Conservation (phyloP, 768 basidiomycete genomes). For the Auricularia cornea region DNA sequence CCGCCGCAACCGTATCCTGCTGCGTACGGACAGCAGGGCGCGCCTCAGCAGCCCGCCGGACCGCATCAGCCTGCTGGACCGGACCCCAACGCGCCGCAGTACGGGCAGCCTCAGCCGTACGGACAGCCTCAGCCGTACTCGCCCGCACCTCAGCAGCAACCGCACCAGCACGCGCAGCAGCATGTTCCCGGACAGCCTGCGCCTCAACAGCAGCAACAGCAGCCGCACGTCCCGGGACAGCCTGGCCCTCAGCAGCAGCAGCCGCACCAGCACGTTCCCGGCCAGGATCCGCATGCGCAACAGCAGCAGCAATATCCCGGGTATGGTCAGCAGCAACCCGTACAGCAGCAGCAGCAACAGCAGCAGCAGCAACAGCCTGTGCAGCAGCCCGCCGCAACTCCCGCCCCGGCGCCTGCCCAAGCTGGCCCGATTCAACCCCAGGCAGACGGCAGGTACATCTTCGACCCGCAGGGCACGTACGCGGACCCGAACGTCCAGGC, state of each 20-base stretch:
- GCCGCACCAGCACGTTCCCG: slow-evolving; percentile 15
- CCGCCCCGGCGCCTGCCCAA: slow-evolving; percentile 3
- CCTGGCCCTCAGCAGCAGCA: slow-evolving; percentile 24
- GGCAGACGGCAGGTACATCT: slow-evolving; percentile 42
- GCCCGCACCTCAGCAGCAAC: slow-evolving; percentile 18
- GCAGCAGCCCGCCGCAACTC: slow-evolving; percentile 3
- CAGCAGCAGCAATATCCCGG: slow-evolving; percentile 12
- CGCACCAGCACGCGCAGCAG: slow-evolving; percentile 17
- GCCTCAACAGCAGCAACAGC: slow-evolving; percentile 16
- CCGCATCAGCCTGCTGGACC: slow-evolving; percentile 10
- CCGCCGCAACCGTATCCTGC: slow-evolving; percentile 14
- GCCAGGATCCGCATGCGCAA: background rate
- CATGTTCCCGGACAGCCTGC: slow-evolving; percentile 4
- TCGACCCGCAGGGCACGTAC: slow-evolving; percentile 60
- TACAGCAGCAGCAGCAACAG: slow-evolving; percentile 3
- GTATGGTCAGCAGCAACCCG: slow-evolving; percentile 22
- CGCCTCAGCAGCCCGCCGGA: slow-evolving; percentile 5
- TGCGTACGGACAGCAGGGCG: slow-evolving; percentile 12
- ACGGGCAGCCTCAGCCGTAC: slow-evolving; percentile 19
- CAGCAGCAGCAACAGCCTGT: slow-evolving; percentile 2
- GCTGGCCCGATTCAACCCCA: slow-evolving; percentile 17
- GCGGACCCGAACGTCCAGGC: slow-evolving; percentile 75
- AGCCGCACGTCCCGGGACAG: slow-evolving; percentile 26
- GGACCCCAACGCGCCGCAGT: slow-evolving; percentile 6
- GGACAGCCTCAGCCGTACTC: slow-evolving; percentile 10